These are phyloP conservation scores for Mycosphaerella sp. DNA, from an alignment of 2,329 filamentous ascomycete species.

Conservation along the genomic window DNA sequence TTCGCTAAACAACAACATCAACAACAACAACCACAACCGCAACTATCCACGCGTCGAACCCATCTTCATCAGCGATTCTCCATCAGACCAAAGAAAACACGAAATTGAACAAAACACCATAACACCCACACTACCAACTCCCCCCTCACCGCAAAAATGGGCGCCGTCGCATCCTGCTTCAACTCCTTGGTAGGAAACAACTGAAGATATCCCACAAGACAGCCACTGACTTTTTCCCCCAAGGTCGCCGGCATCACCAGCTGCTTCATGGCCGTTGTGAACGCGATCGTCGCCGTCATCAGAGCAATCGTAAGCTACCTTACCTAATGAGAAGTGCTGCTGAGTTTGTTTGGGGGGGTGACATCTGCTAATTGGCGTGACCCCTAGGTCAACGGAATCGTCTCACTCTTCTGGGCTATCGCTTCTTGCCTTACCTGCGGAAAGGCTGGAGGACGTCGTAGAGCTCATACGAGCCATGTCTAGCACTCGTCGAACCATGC, in stretches of 20 bases:
- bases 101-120: not conserved
- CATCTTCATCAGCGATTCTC: too few species aligned
- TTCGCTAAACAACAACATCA: slow-evolving; percentile 4
- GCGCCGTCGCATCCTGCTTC: slow-evolving; percentile 57
- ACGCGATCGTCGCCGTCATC: slow-evolving; percentile 42
- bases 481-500: slow-evolving; percentile 26
- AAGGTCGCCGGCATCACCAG: slow-evolving; percentile 41
- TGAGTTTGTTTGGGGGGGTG: too few species aligned
- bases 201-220: too few species aligned
- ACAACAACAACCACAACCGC: too few species aligned
- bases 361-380: not conserved
- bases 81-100: not conserved
- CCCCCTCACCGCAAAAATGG: slow-evolving; percentile 53
- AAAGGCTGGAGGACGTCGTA: slow-evolving; percentile 36
- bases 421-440: slow-evolving; percentile 47
- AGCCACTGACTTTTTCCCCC: too few species aligned
- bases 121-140: not conserved
- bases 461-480: slow-evolving; percentile 34
- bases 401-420: slow-evolving; percentile 45
- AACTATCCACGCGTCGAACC: too few species aligned
- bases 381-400: slow-evolving; percentile 34
- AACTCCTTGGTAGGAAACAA: slow-evolving; percentile 28
- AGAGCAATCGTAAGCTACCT: slow-evolving; percentile 43
- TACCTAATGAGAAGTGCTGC: too few species aligned
- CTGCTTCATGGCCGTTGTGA: slow-evolving; percentile 38